Conservation (phyloP, 2,329 filamentous ascomycete genomes). For the Hypoxylon sp. region DNA sequence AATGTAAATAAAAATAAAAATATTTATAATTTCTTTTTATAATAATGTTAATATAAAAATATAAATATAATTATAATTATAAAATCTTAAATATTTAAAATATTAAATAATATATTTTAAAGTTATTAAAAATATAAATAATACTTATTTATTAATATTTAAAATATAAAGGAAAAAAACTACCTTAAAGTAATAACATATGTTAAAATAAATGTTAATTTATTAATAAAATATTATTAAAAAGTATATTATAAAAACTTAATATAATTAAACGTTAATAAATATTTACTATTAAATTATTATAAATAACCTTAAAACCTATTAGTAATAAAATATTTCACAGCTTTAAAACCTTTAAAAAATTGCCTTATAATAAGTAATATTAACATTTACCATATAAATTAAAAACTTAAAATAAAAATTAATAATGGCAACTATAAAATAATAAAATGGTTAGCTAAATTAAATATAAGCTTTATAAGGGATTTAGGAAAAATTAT, state of each 20-base stretch:
- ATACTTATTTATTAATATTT: conserved; percentile 12
- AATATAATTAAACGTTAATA: conserved; percentile 4
- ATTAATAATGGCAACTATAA: background rate
- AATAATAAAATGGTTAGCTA: conserved; percentile 7
- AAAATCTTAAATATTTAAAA: conserved; percentile 20
- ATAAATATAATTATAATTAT: conserved; percentile 18
- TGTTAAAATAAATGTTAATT: conserved; percentile 4
- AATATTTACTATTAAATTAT: conserved; percentile 18
- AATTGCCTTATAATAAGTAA: conserved; percentile 13
- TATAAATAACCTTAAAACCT: conserved; percentile 11
- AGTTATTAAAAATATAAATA: conserved; percentile 2
- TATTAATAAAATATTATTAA: conserved; percentile 17
- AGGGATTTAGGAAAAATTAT: background rate
- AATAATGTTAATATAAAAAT: conserved; percentile 8
- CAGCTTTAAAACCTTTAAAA: conserved; percentile 13
- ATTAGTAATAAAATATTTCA: conserved; percentile 10
- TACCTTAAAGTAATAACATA: no score
- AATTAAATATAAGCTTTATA: conserved; percentile 15
- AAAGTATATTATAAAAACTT: background rate
- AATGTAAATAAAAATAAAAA: conserved; percentile 15
- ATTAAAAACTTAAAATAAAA: conserved; percentile 1
- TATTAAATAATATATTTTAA: conserved; percentile 1
- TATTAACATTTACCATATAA: conserved; percentile 4
- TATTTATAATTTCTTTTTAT: conserved; percentile 15
- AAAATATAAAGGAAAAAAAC: conserved; percentile 8